These are phyloP conservation scores for Anthracocystis panici-leucophaei DNA, from an alignment of 1,284 basidiomycete genomes.

Conservation along the genomic window DNA sequence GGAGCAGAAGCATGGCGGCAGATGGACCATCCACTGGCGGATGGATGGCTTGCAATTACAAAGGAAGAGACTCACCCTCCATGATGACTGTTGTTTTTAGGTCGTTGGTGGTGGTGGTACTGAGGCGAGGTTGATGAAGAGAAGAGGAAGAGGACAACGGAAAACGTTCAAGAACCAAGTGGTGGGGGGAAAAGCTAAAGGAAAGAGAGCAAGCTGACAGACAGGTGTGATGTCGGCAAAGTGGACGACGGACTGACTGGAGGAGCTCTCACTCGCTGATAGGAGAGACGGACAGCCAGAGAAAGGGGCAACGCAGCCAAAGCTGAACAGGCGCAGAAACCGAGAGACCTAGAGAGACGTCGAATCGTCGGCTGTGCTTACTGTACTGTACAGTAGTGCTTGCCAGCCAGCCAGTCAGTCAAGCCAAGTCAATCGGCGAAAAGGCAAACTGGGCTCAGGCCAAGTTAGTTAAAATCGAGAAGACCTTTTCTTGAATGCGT, in stretches of 20 bases:
- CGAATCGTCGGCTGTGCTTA: constrained; percentile 2
- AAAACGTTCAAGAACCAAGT: constrained; percentile 6
- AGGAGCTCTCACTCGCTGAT: constrained; percentile 19
- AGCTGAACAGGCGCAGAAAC: neutral
- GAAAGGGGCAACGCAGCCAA: constrained; percentile 2
- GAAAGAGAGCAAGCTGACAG: constrained; percentile 4
- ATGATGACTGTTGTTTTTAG: constrained; percentile 26
- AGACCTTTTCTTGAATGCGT: constrained; percentile 5
- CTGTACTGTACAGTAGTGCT: neutral
- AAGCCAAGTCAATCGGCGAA: neutral
- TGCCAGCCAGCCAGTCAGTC: neutral
- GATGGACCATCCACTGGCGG: constrained; percentile 3
- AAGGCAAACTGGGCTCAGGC: constrained; percentile 11
- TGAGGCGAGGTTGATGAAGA: constrained; percentile 2
- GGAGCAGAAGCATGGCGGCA: constrained; percentile 1
- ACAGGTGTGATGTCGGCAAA: constrained; percentile 18
- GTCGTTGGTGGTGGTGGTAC: constrained; percentile 26
- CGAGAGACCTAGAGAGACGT: neutral
- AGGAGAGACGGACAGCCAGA: constrained; percentile 5
- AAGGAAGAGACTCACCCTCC: constrained; percentile 45
- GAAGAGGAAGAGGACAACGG: neutral
- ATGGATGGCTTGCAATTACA: constrained; percentile 12
- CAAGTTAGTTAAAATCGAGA: constrained; percentile 10
- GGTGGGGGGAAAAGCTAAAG: constrained; percentile 8
- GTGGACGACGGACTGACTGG: no score